Percentiles rank a stretch among this genome's conserved stretches.
These are phyloP conservation scores for Acidomyces sp. DNA, from an alignment of 495 filamentous ascomycete genomes.

Conservation along the genomic window DNA sequence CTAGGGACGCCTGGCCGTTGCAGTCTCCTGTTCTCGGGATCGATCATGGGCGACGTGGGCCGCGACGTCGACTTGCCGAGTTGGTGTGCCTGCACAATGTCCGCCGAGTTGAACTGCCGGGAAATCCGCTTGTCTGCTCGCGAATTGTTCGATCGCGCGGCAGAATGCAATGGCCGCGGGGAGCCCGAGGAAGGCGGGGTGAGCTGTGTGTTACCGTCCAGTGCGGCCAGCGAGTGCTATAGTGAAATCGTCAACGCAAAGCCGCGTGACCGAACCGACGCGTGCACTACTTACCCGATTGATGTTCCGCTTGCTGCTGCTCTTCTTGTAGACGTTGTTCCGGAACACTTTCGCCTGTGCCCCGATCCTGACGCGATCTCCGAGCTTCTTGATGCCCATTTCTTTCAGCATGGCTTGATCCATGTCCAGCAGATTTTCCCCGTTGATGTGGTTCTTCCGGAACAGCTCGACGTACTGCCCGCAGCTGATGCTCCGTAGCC, in stretches of 20 bases:
- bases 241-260: slow-evolving; percentile 18
- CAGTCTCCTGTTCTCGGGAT: slow-evolving; percentile 30
- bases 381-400: slow-evolving; percentile 96
- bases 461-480: slow-evolving; percentile 87
- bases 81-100: slow-evolving; percentile 27
- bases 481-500: slow-evolving; percentile 80
- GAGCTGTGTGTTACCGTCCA: slow-evolving; percentile 43
- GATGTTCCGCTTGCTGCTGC: slow-evolving; percentile 58
- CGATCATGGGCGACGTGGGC: slow-evolving; percentile 57
- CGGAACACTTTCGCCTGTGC: slow-evolving; percentile 79
- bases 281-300: slow-evolving; percentile 52
- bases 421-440: slow-evolving; percentile 89
- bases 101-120: slow-evolving; percentile 35
- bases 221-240: slow-evolving; percentile 58
- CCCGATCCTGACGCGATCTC: slow-evolving; percentile 91
- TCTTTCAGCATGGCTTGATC: slow-evolving; percentile 94
- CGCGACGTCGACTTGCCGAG: slow-evolving; percentile 46
- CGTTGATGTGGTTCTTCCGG: slow-evolving; percentile 87
- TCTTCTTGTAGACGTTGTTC: slow-evolving; percentile 68
- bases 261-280: not conserved
- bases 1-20: slow-evolving; percentile 23
- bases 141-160: slow-evolving; percentile 34
- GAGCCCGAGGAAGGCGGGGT: slow-evolving; percentile 55
- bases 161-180: slow-evolving; percentile 45
- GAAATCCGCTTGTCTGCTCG: slow-evolving; percentile 63